These are phyloP conservation scores for Lophiostoma macrostomum DNA, from an alignment of 495 filamentous ascomycete genomes.

Conservation along the genomic window DNA sequence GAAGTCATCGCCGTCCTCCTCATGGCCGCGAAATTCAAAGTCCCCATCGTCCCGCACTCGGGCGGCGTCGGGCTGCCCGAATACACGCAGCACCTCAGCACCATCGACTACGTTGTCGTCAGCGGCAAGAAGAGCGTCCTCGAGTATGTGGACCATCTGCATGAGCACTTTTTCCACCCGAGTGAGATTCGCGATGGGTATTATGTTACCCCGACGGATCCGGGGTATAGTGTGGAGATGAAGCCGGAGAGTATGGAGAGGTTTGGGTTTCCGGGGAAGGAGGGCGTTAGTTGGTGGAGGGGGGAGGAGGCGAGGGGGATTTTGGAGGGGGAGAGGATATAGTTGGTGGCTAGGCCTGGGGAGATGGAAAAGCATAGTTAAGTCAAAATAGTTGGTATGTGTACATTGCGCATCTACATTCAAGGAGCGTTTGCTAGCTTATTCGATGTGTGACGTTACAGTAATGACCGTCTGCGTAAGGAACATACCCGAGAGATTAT, in stretches of 20 bases:
- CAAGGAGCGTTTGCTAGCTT: no score
- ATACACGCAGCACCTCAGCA: constrained; percentile 90
- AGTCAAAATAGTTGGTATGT: no score
- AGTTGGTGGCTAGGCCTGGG: no score
- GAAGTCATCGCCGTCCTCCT: constrained; percentile 89
- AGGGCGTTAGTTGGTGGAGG: constrained; percentile 77
- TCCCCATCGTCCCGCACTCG: constrained; percentile 84
- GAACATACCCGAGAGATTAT: no score
- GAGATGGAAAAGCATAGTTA: no score
- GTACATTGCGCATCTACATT: no score
- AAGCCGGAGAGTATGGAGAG: constrained; percentile 78
- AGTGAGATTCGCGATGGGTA: constrained; percentile 77
- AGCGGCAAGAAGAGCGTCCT: constrained; percentile 75
- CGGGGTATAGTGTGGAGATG: constrained; percentile 93
- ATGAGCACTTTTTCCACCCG: constrained; percentile 89
- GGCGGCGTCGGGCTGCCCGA: constrained; percentile 90
- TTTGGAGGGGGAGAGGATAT: constrained; percentile 43
- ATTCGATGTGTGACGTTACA: no score
- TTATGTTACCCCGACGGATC: constrained; percentile 77
- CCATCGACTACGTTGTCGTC: constrained; percentile 90
- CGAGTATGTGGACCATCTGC: constrained; percentile 90
- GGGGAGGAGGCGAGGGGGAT: constrained; percentile 43
- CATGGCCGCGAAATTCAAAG: constrained; percentile 77
- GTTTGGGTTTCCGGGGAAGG: constrained; percentile 70
- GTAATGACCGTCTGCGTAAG: no score